Conservation (phyloP, 805 yeast genomes). For the Saitoella complicata region DNA sequence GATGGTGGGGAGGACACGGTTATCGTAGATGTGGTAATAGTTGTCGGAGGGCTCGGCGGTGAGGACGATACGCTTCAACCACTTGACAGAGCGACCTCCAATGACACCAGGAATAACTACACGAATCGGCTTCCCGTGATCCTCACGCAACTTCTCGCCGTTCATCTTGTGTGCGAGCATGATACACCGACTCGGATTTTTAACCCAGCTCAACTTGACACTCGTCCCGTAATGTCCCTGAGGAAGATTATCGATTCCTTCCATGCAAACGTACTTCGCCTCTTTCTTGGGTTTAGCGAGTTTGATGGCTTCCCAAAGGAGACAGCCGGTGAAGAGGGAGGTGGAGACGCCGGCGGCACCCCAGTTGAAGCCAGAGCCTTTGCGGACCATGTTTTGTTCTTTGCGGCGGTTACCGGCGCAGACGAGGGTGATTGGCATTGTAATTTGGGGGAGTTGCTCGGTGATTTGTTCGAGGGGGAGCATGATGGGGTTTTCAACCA, state of each 20-base stretch:
- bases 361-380: background rate
- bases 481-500: no score
- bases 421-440: no score
- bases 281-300: no score
- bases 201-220: constrained; percentile 20
- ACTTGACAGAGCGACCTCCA: constrained; percentile 27
- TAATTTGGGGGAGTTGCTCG: no score
- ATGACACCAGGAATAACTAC: constrained; percentile 25
- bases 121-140: constrained; percentile 24
- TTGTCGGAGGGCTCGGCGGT: constrained; percentile 22
- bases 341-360: background rate
- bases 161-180: constrained; percentile 25
- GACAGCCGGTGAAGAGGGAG: no score
- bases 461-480: no score
- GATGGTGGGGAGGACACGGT: constrained; percentile 24
- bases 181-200: constrained; percentile 21
- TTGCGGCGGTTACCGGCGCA: no score
- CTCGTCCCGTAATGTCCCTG: constrained; percentile 19
- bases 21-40: constrained; percentile 25
- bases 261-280: no score
- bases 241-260: no score
- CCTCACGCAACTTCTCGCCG: constrained; percentile 22
- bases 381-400: background rate
- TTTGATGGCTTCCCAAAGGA: no score
- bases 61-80: constrained; percentile 20